Conservation (phyloP, 1,139 yeast species). For the Sugiyamaella pinicola region DNA sequence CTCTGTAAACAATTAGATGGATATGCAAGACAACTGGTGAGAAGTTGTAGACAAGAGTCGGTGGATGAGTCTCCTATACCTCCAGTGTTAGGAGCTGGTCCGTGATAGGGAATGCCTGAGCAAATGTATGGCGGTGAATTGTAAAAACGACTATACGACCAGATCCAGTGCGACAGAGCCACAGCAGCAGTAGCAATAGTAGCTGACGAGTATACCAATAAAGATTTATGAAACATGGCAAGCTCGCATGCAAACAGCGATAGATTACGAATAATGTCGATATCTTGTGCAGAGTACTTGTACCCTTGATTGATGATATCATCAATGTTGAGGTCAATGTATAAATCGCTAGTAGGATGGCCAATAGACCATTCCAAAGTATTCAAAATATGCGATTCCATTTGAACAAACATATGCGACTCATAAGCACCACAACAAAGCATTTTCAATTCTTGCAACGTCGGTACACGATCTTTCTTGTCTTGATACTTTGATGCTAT, state of each 20-base stretch:
- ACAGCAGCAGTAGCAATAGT: conserved; percentile 70
- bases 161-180: conserved; percentile 55
- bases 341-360: conserved; percentile 51
- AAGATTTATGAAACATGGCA: conserved; percentile 65
- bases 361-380: conserved; percentile 84
- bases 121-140: conserved; percentile 36
- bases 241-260: conserved; percentile 74
- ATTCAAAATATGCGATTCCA: conserved; percentile 87
- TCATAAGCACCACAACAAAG: conserved; percentile 88
- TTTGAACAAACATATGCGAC: conserved; percentile 86
- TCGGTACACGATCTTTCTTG: conserved; percentile 80
- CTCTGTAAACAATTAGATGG: conserved; percentile 37
- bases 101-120: conserved; percentile 24
- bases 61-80: conserved; percentile 12
- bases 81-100: conserved; percentile 21
- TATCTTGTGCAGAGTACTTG: conserved; percentile 32
- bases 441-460: conserved; percentile 70
- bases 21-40: conserved; percentile 32
- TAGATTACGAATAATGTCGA: conserved; percentile 52
- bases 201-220: conserved; percentile 59
- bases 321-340: conserved; percentile 38
- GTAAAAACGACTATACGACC: conserved; percentile 51
- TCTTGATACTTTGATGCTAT: conserved; percentile 93
- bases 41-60: conserved; percentile 32
- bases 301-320: conserved; percentile 32